Conservation (phyloP, 257 asterid genomes). For the Fraxinus quadrangulata region DNA sequence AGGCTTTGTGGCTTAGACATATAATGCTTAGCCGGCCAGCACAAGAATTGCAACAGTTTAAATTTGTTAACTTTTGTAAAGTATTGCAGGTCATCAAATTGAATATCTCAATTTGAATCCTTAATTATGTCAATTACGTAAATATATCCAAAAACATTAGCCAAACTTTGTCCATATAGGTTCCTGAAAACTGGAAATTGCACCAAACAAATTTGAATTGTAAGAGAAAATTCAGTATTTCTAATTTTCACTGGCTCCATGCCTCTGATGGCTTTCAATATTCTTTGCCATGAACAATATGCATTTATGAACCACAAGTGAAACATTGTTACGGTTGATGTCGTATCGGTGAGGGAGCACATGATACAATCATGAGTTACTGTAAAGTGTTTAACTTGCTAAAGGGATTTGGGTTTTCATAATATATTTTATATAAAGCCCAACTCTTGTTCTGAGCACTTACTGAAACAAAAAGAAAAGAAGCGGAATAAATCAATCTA, state of each 20-base stretch:
- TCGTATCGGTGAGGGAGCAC: not conserved
- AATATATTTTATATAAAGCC: not conserved
- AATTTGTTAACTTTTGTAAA: not conserved
- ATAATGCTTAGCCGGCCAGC: not conserved
- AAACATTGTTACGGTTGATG: not conserved
- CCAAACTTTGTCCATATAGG: not conserved
- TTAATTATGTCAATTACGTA: not conserved
- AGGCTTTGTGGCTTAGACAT: not conserved
- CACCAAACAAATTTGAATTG: not conserved
- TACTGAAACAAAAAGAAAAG: too few relatives aligned
- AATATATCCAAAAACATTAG: not conserved
- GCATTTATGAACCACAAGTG: not conserved
- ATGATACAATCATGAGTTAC: not conserved
- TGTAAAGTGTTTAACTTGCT: not conserved
- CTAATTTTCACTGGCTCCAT: not conserved
- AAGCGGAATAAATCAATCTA: not conserved
- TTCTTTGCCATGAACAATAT: not conserved
- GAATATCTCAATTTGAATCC: not conserved
- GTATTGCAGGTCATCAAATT: not conserved
- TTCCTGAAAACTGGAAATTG: not conserved
- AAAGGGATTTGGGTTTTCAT: not conserved
- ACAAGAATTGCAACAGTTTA: not conserved
- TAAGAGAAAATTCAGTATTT: not conserved
- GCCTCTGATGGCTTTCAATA: not conserved
- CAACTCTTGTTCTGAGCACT: not conserved